Evolutionary conservation across 345 rosid species (phyloP).

Genomic region (Cardamine resedifolia): DNA sequence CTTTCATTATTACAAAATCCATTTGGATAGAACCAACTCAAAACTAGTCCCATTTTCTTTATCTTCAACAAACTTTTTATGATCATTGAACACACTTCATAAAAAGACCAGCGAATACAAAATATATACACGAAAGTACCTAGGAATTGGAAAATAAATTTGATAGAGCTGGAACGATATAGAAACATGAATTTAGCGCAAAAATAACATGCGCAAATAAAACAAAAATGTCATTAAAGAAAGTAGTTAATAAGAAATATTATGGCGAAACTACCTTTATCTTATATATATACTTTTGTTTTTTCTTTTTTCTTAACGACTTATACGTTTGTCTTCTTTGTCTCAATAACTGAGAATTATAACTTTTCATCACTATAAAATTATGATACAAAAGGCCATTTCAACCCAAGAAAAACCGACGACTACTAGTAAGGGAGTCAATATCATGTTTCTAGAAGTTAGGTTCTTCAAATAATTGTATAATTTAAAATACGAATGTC

Average conservation of each 20-base stretch:
- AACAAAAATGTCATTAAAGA: too few relatives aligned
- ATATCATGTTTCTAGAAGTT: slow-evolving; percentile 24
- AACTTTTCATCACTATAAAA: not conserved
- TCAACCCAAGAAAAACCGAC: not conserved
- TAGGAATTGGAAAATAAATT: not conserved
- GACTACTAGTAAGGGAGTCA: slow-evolving; percentile 16
- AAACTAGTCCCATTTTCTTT: not conserved
- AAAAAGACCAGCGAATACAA: not conserved
- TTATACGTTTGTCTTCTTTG: slow-evolving; percentile 3
- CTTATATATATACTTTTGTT: not conserved
- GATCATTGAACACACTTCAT: not conserved
- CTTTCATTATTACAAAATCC: not conserved
- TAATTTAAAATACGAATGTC: slow-evolving; percentile 20
- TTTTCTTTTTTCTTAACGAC: slow-evolving; percentile 5
- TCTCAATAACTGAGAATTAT: not conserved
- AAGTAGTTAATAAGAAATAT: not conserved
- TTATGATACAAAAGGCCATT: slow-evolving; percentile 14
- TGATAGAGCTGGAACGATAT: not conserved
- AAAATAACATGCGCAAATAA: too few relatives aligned
- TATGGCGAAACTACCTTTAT: not conserved
- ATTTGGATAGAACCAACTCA: not conserved
- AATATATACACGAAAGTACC: not conserved
- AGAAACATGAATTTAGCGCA: not conserved
- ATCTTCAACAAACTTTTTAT: not conserved
- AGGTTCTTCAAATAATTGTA: not conserved